Evolutionary conservation across 2,329 filamentous ascomycete genomes (phyloP), one percentile per base, ranked within the genome.

Genomic region (Aureobasidium melanogenum): DNA sequence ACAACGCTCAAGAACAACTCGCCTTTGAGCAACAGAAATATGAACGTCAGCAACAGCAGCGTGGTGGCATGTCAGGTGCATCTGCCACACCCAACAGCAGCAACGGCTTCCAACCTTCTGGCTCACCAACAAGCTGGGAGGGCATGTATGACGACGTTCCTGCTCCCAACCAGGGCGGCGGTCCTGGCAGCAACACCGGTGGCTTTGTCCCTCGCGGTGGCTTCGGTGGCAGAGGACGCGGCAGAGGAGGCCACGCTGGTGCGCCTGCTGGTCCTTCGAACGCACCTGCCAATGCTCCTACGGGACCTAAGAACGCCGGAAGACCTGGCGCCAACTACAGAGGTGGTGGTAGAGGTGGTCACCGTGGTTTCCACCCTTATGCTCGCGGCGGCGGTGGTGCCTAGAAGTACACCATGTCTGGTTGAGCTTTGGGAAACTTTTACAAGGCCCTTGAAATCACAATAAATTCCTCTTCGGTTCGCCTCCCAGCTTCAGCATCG

Each of bases 101-200:
- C 74, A 77, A 64, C 61, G 74, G 74, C 28, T 57, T 74, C 72
- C 72, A 80, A 73, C 69, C 82, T 39, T 78, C 78, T 61, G 85
- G 84, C 47, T 85, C 85, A 17, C 88, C 88, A n/a, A 90, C 89
- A 26, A 92, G 88, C 43, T 97, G 92, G 91, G 93, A 97, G 73
- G 93, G 93, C 69, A 96, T 96, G 91, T 97, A 97, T 73, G 93
- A 97, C 72, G 93, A 97, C 72, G 89, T 92, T 1, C 92, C 91
- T 17, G 90, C 93, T 71, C 90, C 90, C 5, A 72, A 78, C 64
- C 75, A 76, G 64, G 73, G 74, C 61, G 75, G 78, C 62, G 72
- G 69, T 50, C 69, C 66, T 4, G 66, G 70, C 36, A 71, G 74
- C 30, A 44, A 38, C 28, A 44, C 60, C 41, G 47, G 63, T 30